Percentiles rank a stretch among this genome's conserved stretches.
These are phyloP conservation scores for Solanum chaucha DNA, from an alignment of 257 asterid species.

Conservation along the genomic window DNA sequence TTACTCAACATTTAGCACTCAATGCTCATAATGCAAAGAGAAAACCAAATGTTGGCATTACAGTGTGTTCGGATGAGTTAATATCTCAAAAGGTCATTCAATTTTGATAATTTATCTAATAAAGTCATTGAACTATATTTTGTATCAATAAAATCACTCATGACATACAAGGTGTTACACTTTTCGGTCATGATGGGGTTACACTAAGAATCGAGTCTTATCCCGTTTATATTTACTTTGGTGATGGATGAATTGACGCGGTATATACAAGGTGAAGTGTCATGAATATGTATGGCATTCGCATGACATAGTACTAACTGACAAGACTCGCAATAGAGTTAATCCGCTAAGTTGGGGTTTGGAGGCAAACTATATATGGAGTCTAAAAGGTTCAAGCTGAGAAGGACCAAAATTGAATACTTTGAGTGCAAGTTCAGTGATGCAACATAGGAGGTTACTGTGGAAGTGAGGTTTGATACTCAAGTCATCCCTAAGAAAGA, in stretches of 20 bases:
- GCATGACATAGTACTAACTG: neutral
- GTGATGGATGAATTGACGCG: neutral
- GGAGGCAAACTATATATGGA: neutral
- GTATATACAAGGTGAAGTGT: neutral
- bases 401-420: no score
- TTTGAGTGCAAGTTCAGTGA: neutral
- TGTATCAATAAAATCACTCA: no score
- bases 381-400: neutral
- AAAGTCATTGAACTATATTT: no score
- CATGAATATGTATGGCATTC: neutral
- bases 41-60: neutral
- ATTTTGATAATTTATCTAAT: no score
- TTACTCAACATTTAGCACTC: neutral
- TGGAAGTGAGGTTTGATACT: neutral
- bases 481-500: neutral
- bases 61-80: neutral
- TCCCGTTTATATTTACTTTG: no score
- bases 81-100: no score
- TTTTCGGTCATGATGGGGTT: neutral
- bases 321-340: neutral
- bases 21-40: neutral
- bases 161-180: no score
- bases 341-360: no score
- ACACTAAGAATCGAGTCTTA: no score
- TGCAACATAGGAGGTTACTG: neutral